phyloP scores from a whole-genome alignment of 1,284 basidiomycete species.

The Phellopilus nigrolimitatus region DNA sequence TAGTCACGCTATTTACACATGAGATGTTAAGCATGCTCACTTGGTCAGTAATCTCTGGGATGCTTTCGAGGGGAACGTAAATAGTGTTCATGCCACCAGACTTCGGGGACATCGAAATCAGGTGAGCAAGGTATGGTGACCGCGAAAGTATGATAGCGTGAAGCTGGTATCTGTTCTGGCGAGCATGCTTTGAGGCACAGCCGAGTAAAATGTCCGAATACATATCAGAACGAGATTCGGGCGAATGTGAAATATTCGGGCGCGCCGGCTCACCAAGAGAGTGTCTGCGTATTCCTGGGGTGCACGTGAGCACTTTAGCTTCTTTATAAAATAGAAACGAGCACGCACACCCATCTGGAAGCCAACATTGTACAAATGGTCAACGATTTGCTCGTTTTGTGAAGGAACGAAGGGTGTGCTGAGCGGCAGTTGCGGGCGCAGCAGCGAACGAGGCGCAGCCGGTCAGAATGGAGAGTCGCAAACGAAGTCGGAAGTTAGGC shows the following conservation, averaged over 20 bases:
- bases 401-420: constrained; percentile 27
- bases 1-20: background rate
- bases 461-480: no score
- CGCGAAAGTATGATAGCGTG: constrained; percentile 82
- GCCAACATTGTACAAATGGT: constrained; percentile 70
- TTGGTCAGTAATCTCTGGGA: constrained; percentile 78
- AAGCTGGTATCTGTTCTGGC: constrained; percentile 67
- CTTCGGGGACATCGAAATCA: constrained; percentile 73
- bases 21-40: constrained; percentile 39
- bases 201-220: no score
- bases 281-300: constrained; percentile 75
- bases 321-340: constrained; percentile 18
- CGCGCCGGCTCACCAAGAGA: constrained; percentile 67
- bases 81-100: constrained; percentile 58
- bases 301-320: constrained; percentile 5
- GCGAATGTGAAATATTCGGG: no score
- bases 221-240: no score
- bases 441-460: no score
- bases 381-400: constrained; percentile 68
- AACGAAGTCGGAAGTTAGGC: no score
- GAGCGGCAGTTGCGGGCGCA: no score
- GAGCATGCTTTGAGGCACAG: constrained; percentile 58
- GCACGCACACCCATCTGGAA: constrained; percentile 66
- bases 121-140: constrained; percentile 79
- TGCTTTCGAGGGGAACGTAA: constrained; percentile 69